Conservation (phyloP, 495 filamentous ascomycete genomes). For the Oidiodendron maius region DNA sequence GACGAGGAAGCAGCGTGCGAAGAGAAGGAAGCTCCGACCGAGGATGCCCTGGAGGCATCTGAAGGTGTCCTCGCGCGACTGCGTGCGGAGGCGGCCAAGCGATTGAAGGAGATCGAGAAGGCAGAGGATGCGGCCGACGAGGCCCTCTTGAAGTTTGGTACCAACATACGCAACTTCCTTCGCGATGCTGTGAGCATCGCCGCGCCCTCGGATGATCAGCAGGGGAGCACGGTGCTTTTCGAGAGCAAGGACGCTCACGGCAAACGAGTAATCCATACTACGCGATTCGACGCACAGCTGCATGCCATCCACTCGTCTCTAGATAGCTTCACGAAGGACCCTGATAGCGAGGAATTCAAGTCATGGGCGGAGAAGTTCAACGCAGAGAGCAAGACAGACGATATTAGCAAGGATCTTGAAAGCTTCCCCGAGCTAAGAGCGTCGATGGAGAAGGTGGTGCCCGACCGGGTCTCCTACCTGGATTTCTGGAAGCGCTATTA, state of each 20-base stretch:
- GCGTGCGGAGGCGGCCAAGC: constrained; percentile 71
- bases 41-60: constrained; percentile 54
- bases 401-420: constrained; percentile 75
- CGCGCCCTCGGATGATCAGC: constrained; percentile 42
- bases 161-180: constrained; percentile 85
- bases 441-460: constrained; percentile 95
- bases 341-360: constrained; percentile 65
- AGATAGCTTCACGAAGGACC: constrained; percentile 82
- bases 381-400: constrained; percentile 77
- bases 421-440: constrained; percentile 81
- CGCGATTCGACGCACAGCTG: constrained; percentile 90
- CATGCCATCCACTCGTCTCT: constrained; percentile 86
- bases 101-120: constrained; percentile 84
- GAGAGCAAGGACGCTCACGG: constrained; percentile 89
- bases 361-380: constrained; percentile 72
- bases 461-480: constrained; percentile 78
- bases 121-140: constrained; percentile 98
- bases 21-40: constrained; percentile 33
- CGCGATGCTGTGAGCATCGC: constrained; percentile 86
- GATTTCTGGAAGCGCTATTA: constrained; percentile 96
- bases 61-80: constrained; percentile 81
- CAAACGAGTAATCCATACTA: constrained; percentile 86
- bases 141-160: constrained; percentile 86
- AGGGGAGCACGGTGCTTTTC: constrained; percentile 57
- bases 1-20: constrained; percentile 28